Conservation (phyloP, 768 basidiomycete genomes). For the Trametes villosa region DNA sequence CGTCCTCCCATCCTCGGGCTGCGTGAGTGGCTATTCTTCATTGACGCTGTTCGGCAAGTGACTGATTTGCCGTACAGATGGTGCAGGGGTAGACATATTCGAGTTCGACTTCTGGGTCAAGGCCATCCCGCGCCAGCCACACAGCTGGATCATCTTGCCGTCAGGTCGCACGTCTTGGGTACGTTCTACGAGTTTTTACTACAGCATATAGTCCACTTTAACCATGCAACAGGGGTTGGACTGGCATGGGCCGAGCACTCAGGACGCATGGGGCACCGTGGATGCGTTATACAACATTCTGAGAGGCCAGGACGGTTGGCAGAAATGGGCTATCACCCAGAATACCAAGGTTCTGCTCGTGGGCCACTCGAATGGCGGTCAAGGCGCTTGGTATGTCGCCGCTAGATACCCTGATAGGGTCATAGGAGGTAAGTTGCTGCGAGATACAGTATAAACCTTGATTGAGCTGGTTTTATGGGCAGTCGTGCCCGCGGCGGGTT, state of each 20-base stretch:
- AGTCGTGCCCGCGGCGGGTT: slow-evolving; percentile 82
- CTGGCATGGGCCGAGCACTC: slow-evolving; percentile 86
- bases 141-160: slow-evolving; percentile 80
- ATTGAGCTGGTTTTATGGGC: neutral
- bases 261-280: slow-evolving; percentile 68
- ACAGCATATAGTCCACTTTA: neutral
- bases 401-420: slow-evolving; percentile 79
- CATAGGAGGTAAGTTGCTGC: slow-evolving; percentile 51
- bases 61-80: slow-evolving; percentile 55
- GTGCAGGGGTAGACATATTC: slow-evolving; percentile 82
- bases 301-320: slow-evolving; percentile 40
- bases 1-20: slow-evolving; percentile 63
- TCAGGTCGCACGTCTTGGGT: slow-evolving; percentile 88
- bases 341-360: slow-evolving; percentile 63
- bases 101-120: slow-evolving; percentile 60
- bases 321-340: slow-evolving; percentile 42
- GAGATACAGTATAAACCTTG: too few relatives aligned
- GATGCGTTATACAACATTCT: slow-evolving; percentile 59
- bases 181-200: slow-evolving; percentile 8
- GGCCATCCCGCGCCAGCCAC: slow-evolving; percentile 58
- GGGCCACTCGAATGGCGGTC: slow-evolving; percentile 94
- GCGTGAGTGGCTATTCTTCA: slow-evolving; percentile 48
- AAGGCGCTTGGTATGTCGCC: slow-evolving; percentile 84
- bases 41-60: neutral
- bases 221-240: slow-evolving; percentile 70